Conservation (phyloP, 2,329 filamentous ascomycete species). For the Alternaria brassicae region DNA sequence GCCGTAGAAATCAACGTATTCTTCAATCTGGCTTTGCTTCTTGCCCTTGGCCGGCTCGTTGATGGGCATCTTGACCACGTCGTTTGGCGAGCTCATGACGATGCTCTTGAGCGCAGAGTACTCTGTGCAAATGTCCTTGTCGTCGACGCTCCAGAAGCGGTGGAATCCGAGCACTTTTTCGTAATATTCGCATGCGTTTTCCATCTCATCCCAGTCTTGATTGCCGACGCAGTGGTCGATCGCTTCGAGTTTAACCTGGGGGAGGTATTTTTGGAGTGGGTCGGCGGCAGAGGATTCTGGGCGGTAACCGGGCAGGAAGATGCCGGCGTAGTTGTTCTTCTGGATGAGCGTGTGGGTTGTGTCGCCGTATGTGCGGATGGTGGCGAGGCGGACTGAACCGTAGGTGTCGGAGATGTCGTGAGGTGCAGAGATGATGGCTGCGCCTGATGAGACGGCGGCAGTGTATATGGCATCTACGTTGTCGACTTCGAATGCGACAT, state of each 20-base stretch:
- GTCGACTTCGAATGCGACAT: constrained; percentile 94
- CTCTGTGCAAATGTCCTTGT: constrained; percentile 90
- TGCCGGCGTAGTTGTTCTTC: constrained; percentile 71
- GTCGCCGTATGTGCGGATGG: constrained; percentile 91
- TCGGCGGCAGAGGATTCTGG: constrained; percentile 56
- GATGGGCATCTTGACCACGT: constrained; percentile 96
- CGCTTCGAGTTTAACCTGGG: constrained; percentile 69
- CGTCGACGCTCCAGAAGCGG: constrained; percentile 96
- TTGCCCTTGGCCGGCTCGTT: constrained; percentile 92
- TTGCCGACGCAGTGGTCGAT: constrained; percentile 99
- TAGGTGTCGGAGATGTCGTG: constrained; percentile 61
- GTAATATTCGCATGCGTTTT: constrained; percentile 72
- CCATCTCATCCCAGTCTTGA: constrained; percentile 93
- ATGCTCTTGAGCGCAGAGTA: constrained; percentile 88
- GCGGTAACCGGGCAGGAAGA: constrained; percentile 85
- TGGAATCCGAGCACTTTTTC: constrained; percentile 91
- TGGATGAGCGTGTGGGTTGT: constrained; percentile 93
- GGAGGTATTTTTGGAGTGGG: constrained; percentile 61
- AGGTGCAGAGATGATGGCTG: constrained; percentile 69
- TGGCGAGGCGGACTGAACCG: constrained; percentile 75
- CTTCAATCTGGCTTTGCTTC: constrained; percentile 93
- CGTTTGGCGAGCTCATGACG: constrained; percentile 87
- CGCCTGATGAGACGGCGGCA: constrained; percentile 72
- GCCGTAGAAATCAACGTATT: constrained; percentile 84
- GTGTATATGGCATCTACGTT: constrained; percentile 80